Evolutionary conservation across 805 yeast species (phyloP), one percentile per base, ranked within the genome.

Genomic region (Candida wancherniae): DNA sequence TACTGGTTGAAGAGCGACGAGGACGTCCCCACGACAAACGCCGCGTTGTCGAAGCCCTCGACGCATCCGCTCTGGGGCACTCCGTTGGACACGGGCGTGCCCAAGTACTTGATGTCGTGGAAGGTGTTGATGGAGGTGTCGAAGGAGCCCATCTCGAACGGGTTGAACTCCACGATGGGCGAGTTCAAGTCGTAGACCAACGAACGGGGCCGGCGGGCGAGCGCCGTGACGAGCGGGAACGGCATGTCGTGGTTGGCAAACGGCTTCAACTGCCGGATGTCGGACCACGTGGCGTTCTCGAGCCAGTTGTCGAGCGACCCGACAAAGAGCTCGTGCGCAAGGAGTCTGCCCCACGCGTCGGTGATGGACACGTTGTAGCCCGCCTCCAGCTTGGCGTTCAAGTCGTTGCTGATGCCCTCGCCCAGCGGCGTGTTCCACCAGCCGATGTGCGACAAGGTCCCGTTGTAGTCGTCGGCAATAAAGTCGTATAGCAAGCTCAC

Each of bases 291-390:
- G 9, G 55, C 43, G 8, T 54, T 40, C 6, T 50, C 47, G 17
- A 44, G 47, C 33, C 48, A 51, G 14, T 60, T 62, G 29, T 55
- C 50, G 6, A 36, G 22, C 1, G 52, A 55, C 24, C 40, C 33
- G 6, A 56, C 45, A 26, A 55, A 76, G 40, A 85, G 74, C 57
- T 82, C 86, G 44, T 79, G 72, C 2, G 92, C 73, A 30, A 86
- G 61, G 2, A 78, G 77, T 42, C 88, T 67, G 4, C 86, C 87
- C 94, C 92, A 84, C 34, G 75, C 71, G 53, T 84, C 95, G 3
- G 90, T 80, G 18, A 84, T 44, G 6, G 83, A 63, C n/a, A 77
- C 62, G 12, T 69, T 64, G 51, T 69, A 84, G 0, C 94, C 94
- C 2, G 90, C 90, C 15, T 47, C 39, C 15, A 35, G 25, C 37